These are phyloP conservation scores for Rutstroemia sp. DNA, from an alignment of 2,329 filamentous ascomycete species.

Conservation along the genomic window DNA sequence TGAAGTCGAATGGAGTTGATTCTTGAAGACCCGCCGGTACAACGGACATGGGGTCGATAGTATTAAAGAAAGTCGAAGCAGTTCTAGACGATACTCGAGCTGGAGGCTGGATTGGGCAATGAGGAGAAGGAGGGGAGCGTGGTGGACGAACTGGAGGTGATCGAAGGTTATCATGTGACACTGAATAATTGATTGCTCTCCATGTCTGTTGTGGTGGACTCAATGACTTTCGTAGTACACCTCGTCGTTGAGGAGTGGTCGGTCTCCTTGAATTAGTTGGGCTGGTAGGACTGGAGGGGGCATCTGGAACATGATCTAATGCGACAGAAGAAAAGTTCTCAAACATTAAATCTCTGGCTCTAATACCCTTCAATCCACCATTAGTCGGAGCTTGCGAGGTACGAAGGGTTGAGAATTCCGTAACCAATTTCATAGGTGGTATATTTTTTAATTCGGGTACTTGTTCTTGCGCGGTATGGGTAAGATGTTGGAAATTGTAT, in stretches of 20 bases:
- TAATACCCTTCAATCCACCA: slow-evolving; percentile 32
- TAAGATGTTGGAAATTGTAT: slow-evolving; percentile 61
- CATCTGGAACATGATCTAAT: slow-evolving; percentile 22
- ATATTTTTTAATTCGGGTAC: slow-evolving; percentile 34
- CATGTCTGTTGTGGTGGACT: slow-evolving; percentile 26
- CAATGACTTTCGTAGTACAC: slow-evolving; percentile 3
- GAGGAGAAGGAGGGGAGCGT: slow-evolving; percentile 36
- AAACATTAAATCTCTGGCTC: slow-evolving; percentile 38
- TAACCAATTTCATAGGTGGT: slow-evolving; percentile 36
- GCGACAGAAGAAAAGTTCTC: slow-evolving; percentile 42
- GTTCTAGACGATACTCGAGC: slow-evolving; percentile 48
- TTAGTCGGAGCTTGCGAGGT: slow-evolving; percentile 31
- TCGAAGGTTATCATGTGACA: slow-evolving; percentile 31
- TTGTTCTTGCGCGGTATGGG: slow-evolving; percentile 47
- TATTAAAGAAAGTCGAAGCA: slow-evolving; percentile 44
- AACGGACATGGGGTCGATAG: slow-evolving; percentile 40
- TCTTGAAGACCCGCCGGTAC: slow-evolving; percentile 36
- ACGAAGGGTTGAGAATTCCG: slow-evolving; percentile 38
- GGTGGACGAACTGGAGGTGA: slow-evolving; percentile 42
- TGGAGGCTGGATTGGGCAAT: slow-evolving; percentile 39
- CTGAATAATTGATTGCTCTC: slow-evolving; percentile 14
- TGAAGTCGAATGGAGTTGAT: slow-evolving; percentile 34
- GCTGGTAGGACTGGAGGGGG: slow-evolving; percentile 10
- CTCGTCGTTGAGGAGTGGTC: slow-evolving; percentile 12
- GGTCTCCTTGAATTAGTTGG: slow-evolving; percentile 10